Conservation (phyloP, 306 rosid genomes). For the Vigna mungo region DNA sequence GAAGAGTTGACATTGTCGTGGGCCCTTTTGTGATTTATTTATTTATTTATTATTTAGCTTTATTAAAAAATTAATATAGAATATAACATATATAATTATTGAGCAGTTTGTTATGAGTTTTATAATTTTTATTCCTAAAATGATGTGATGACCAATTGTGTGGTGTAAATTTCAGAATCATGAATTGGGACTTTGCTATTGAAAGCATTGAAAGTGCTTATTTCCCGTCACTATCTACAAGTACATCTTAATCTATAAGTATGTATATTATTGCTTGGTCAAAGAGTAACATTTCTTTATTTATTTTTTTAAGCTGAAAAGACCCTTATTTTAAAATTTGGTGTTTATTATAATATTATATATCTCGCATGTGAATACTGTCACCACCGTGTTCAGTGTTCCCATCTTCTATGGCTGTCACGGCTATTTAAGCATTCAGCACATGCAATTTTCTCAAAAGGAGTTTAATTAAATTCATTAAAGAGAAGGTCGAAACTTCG, state of each 20-base stretch:
- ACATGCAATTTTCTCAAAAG: too few relatives aligned
- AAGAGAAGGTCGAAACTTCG: too few relatives aligned
- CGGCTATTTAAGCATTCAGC: too few relatives aligned
- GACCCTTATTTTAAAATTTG: neutral
- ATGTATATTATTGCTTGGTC: neutral
- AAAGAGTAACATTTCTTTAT: neutral
- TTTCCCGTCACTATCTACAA: neutral
- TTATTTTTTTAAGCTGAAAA: neutral
- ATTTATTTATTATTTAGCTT: neutral
- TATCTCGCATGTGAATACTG: too few relatives aligned
- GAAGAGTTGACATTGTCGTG: neutral
- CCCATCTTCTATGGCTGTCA: too few relatives aligned
- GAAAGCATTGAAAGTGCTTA: neutral
- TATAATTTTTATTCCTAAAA: neutral
- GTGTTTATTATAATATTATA: too few relatives aligned
- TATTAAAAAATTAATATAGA: too few relatives aligned
- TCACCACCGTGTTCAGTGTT: too few relatives aligned
- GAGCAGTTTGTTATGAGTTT: neutral
- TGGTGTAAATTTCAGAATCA: constrained; percentile 12
- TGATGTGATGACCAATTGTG: neutral
- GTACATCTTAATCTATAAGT: neutral
- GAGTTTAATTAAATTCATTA: too few relatives aligned
- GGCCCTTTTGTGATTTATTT: neutral
- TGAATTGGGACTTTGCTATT: neutral
- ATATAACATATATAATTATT: neutral